Evolutionary conservation across 2,329 filamentous ascomycete species (phyloP).

Genomic region (Sporothrix curviconia): DNA sequence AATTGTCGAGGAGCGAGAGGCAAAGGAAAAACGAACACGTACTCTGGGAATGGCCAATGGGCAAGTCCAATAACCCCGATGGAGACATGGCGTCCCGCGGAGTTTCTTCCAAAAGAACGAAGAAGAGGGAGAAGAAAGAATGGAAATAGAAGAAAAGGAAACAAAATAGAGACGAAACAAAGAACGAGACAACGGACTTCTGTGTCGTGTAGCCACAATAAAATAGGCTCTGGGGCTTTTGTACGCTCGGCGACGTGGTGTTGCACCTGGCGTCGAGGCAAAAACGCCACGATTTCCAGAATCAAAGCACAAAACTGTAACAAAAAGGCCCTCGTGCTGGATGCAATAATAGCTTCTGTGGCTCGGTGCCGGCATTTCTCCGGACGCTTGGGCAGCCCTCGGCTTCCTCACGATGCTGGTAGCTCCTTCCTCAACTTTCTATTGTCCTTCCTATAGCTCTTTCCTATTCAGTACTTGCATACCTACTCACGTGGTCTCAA

Average conservation of each 20-base stretch:
- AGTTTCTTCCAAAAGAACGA: neutral
- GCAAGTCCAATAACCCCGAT: too few species aligned
- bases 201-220: neutral
- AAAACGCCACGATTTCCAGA: slow-evolving; percentile 6
- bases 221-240: neutral
- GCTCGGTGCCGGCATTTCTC: neutral
- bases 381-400: neutral
- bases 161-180: neutral
- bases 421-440: slow-evolving; percentile 6
- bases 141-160: neutral
- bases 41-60: too few species aligned
- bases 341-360: neutral
- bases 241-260: slow-evolving; percentile 10
- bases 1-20: too few species aligned
- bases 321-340: too few species aligned
- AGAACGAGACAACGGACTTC: neutral
- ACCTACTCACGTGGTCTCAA: neutral
- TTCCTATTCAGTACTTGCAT: neutral
- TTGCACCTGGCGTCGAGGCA: slow-evolving; percentile 1
- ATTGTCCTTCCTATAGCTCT: neutral
- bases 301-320: neutral
- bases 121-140: neutral
- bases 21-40: too few species aligned
- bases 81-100: neutral
- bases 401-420: neutral